Evolutionary conservation across 805 yeast genomes (phyloP).

Genomic region (Hanseniaspora thailandica): DNA sequence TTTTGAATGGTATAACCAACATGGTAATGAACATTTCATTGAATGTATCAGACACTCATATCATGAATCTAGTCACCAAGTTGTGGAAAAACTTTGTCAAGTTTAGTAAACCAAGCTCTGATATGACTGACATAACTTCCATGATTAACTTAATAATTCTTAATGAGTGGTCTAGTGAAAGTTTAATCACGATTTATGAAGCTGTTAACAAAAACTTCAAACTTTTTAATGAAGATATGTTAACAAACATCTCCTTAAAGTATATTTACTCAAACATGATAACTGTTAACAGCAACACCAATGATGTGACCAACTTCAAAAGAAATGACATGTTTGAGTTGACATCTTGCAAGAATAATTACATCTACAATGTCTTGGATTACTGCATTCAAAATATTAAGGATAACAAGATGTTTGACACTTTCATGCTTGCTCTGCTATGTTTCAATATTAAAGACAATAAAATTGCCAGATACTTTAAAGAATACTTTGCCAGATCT

Average conservation of each 20-base stretch:
- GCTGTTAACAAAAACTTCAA: neutral
- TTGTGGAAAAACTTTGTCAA: neutral
- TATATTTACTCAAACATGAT: neutral
- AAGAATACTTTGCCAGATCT: neutral
- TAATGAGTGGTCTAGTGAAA: neutral
- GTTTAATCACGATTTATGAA: neutral
- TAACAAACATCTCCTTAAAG: neutral
- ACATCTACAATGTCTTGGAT: neutral
- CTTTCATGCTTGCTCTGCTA: neutral
- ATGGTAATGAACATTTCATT: neutral
- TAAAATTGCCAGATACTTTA: neutral
- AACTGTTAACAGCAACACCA: constrained; percentile 1
- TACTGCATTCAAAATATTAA: neutral
- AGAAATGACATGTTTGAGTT: constrained; percentile 8
- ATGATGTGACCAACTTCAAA: neutral
- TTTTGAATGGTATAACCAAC: neutral
- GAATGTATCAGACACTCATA: neutral
- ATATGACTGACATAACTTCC: neutral
- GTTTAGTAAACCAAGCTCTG: neutral
- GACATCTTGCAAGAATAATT: neutral
- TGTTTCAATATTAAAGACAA: neutral
- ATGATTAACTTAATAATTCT: neutral
- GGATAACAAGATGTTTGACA: neutral
- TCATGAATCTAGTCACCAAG: neutral
- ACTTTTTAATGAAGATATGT: neutral